Percentiles rank a stretch among this genome's conserved stretches.
These are phyloP conservation scores for Lactarius sanguifluus DNA, from an alignment of 768 basidiomycete genomes.

Conservation along the genomic window DNA sequence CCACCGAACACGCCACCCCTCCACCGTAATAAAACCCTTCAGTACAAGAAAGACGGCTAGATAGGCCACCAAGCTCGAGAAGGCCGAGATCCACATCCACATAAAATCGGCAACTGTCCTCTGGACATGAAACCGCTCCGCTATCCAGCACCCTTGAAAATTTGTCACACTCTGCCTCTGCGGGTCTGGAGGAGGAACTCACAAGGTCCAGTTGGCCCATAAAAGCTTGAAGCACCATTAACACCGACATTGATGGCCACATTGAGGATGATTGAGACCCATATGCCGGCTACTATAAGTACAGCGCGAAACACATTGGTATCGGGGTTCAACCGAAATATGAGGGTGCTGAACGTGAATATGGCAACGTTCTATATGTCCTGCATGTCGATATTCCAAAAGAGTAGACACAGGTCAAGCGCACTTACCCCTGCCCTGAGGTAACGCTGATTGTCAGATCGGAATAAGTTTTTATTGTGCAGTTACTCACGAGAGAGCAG, in stretches of 20 bases:
- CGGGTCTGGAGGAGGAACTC: constrained; percentile 24
- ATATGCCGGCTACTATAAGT: constrained; percentile 40
- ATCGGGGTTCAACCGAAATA: constrained; percentile 36
- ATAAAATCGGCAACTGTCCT: constrained; percentile 50
- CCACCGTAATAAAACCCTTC: constrained; percentile 39
- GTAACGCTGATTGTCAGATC: neutral
- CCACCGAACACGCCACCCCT: constrained; percentile 34
- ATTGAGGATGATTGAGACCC: constrained; percentile 42
- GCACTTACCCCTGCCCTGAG: constrained; percentile 21
- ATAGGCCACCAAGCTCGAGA: constrained; percentile 46
- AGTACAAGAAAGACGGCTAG: constrained; percentile 46
- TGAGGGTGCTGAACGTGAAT: constrained; percentile 43
- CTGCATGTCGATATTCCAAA: neutral
- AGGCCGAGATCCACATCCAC: constrained; percentile 52
- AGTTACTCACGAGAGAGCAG: constrained; percentile 27
- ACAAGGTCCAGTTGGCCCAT: constrained; percentile 46
- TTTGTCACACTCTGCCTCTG: neutral
- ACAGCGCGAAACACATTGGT: constrained; percentile 37
- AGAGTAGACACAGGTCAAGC: neutral
- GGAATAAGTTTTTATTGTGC: neutral
- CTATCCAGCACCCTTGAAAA: constrained; percentile 55
- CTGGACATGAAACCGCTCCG: constrained; percentile 37
- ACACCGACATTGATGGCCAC: constrained; percentile 41
- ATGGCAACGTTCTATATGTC: constrained; percentile 39
- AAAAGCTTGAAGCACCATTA: constrained; percentile 39